These are phyloP conservation scores for Linum usitatissimum DNA, from an alignment of 345 rosid genomes.

Conservation along the genomic window DNA sequence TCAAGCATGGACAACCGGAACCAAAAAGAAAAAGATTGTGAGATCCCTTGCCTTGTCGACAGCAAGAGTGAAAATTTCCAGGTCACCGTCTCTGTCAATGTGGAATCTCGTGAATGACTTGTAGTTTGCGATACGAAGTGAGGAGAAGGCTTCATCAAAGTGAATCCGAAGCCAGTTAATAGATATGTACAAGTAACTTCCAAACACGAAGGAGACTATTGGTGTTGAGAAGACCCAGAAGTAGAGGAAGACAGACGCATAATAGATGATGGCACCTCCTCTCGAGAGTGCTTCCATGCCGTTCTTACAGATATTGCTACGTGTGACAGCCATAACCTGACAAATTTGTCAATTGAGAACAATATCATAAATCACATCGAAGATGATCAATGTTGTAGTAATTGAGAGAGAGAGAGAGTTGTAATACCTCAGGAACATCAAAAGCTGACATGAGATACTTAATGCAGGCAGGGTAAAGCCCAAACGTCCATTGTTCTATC, in stretches of 20 bases:
- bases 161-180: slow-evolving; percentile 96
- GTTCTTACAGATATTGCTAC: slow-evolving; percentile 74
- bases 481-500: slow-evolving; percentile 95
- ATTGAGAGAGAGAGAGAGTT: slow-evolving; percentile 3
- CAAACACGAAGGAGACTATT: slow-evolving; percentile 81
- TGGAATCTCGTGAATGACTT: slow-evolving; percentile 88
- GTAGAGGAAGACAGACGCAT: slow-evolving; percentile 90
- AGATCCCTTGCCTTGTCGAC: slow-evolving; percentile 66
- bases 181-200: slow-evolving; percentile 92
- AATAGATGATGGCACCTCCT: slow-evolving; percentile 75
- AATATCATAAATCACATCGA: neutral
- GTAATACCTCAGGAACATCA: slow-evolving; percentile 89
- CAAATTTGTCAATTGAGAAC: slow-evolving; percentile 12
- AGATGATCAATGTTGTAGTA: neutral
- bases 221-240: slow-evolving; percentile 99
- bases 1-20: slow-evolving; percentile 1
- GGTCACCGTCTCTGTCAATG: slow-evolving; percentile 56
- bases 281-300: slow-evolving; percentile 75
- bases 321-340: slow-evolving; percentile 94
- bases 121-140: slow-evolving; percentile 96
- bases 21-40: neutral
- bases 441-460: slow-evolving; percentile 99
- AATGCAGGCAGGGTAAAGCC: slow-evolving; percentile 96
- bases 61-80: slow-evolving; percentile 91
- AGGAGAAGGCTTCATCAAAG: slow-evolving; percentile 98